Evolutionary conservation across 1,284 basidiomycete genomes (phyloP).

Genomic region (Ustilago nuda): DNA sequence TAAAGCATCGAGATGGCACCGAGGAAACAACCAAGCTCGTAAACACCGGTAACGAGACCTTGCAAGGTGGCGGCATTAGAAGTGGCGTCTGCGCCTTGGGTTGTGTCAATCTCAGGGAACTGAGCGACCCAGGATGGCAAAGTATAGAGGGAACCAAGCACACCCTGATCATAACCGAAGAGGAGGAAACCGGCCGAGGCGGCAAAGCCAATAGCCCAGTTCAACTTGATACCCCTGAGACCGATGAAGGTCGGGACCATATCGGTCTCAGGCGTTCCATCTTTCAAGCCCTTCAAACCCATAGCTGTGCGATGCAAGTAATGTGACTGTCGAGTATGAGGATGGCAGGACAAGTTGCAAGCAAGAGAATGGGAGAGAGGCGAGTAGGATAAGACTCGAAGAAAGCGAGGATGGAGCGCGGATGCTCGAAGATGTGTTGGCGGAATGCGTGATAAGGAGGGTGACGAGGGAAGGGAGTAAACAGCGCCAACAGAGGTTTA

Average conservation of each 20-base stretch:
- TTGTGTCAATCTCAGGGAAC: conserved; percentile 63
- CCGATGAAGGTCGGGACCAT: conserved; percentile 58
- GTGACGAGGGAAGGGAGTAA: not conserved
- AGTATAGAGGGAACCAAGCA: conserved; percentile 65
- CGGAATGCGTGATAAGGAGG: not conserved
- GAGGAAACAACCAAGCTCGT: conserved; percentile 65
- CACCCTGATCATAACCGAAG: conserved; percentile 68
- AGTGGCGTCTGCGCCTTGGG: conserved; percentile 3
- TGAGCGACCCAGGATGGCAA: conserved; percentile 54
- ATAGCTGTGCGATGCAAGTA: conserved; percentile 15
- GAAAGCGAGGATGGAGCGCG: not conserved
- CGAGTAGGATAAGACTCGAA: not conserved
- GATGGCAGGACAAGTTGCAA: not conserved
- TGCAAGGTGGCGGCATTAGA: conserved; percentile 56
- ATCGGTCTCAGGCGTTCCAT: conserved; percentile 43
- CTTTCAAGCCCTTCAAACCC: conserved; percentile 37
- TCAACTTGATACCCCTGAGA: conserved; percentile 53
- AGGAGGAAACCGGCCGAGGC: conserved; percentile 66
- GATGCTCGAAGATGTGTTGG: not conserved
- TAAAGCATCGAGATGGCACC: conserved; percentile 65
- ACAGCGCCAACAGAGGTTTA: not conserved
- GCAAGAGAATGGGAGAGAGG: not conserved
- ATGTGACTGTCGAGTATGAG: not conserved
- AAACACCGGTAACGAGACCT: conserved; percentile 65
- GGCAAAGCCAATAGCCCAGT: conserved; percentile 60